phyloP scores from a whole-genome alignment of 2,329 filamentous ascomycete genomes.

The Colletotrichum graminicola region DNA sequence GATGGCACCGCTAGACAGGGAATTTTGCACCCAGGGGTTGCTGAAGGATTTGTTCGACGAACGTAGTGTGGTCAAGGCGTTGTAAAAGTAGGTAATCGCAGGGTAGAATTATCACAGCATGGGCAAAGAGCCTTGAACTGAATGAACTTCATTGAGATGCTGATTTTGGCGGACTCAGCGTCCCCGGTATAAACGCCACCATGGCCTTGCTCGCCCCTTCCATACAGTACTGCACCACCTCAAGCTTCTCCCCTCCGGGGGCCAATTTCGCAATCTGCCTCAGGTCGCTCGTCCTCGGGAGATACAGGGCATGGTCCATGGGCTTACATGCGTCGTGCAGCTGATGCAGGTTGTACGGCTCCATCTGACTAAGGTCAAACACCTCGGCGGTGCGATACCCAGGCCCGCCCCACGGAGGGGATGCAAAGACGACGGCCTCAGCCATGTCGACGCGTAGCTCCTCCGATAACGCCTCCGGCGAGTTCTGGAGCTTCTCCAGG shows the following conservation, averaged over 20 bases:
- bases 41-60: slow-evolving; percentile 86
- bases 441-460: slow-evolving; percentile 56
- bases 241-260: slow-evolving; percentile 67
- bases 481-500: slow-evolving; percentile 61
- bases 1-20: slow-evolving; percentile 77
- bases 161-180: slow-evolving; percentile 12
- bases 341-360: slow-evolving; percentile 80
- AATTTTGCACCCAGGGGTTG: slow-evolving; percentile 72
- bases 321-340: slow-evolving; percentile 72
- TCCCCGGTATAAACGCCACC: slow-evolving; percentile 70
- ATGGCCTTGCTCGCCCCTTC: slow-evolving; percentile 87
- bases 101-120: neutral
- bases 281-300: slow-evolving; percentile 88
- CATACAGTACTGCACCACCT: slow-evolving; percentile 92
- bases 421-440: slow-evolving; percentile 65
- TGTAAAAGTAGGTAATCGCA: slow-evolving; percentile 52
- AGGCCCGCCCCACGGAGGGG: slow-evolving; percentile 72
- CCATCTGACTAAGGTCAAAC: slow-evolving; percentile 88
- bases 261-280: slow-evolving; percentile 77
- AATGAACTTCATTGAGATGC: slow-evolving; percentile 4
- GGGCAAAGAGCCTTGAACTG: slow-evolving; percentile 6
- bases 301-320: slow-evolving; percentile 78
- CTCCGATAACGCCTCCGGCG: slow-evolving; percentile 53
- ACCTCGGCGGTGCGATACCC: slow-evolving; percentile 71
- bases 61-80: slow-evolving; percentile 72